Base-by-base conservation (phyloP, 1,139 yeast species). In the Candida dubliniensis region DNA sequence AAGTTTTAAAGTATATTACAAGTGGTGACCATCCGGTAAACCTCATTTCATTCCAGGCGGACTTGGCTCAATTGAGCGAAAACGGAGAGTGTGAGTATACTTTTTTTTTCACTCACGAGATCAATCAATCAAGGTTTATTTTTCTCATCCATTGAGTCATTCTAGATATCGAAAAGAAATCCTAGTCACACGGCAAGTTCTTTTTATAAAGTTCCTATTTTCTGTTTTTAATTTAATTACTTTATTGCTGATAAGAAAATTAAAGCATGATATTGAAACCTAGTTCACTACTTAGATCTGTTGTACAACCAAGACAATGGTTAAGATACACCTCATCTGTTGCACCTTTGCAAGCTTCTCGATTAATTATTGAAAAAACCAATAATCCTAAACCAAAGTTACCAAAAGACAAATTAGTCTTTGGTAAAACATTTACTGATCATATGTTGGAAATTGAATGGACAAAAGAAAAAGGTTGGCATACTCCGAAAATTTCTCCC, bases 361-460 rank as follows among this genome's bases (percentile, higher is more conserved):
- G 82, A 59, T 68, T 91, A 46, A 67, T 67, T 40, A 72, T 91
- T 56, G 74, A 74, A 35, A 76, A 74, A 53, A 80, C 84, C 40
- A 58, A 74, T 23, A 58, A 71, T 6, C 95, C 96, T 43, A 87
- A 87, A 64, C 58, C 66, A n/a, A 81, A 81, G 47, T 71, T 84
- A 42, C 84, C 96, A 42, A 83, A 85, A 51, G 91, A 87, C 34
- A 63, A 87, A 59, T 79, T 93, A 59, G 83, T 81, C 34, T 93
- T 93, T 64, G 99, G 99, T 48, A 81, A 84, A 61, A 68, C 87
- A 9, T 89, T 91, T 73, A 86, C 96, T 42, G 77, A 93, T 67
- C 98, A 93, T 65, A 93, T 93, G 88, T 74, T 93, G 61, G 81
- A 88, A 55, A 71, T 89, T 42, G 95, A 89, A 61, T 93, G 97